These are phyloP conservation scores for Glebionis coronaria DNA, from an alignment of 129 eudicot species.

Conservation along the genomic window DNA sequence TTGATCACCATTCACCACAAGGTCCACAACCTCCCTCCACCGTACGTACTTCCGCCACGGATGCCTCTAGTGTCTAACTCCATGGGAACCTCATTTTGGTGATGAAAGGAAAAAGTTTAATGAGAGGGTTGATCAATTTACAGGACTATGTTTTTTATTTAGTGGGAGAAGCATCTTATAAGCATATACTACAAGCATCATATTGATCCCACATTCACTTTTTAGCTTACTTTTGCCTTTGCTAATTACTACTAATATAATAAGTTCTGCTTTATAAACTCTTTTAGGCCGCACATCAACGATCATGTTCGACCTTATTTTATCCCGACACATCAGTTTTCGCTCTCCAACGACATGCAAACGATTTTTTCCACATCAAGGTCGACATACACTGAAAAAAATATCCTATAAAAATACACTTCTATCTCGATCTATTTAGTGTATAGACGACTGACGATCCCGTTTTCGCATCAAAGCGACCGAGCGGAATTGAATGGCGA, in stretches of 20 bases:
- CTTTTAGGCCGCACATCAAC: no score
- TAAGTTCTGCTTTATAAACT: not conserved
- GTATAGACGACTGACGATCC: no score
- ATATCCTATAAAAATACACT: no score
- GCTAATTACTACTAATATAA: no score
- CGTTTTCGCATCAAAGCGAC: no score
- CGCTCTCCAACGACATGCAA: no score
- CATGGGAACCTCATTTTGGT: slow-evolving; percentile 14
- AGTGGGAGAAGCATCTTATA: slow-evolving; percentile 46
- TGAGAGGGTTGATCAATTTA: slow-evolving; percentile 22
- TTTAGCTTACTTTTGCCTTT: slow-evolving; percentile 4
- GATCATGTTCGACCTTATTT: no score
- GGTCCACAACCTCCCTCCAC: not conserved
- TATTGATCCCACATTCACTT: slow-evolving; percentile 22
- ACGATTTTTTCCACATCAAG: no score
- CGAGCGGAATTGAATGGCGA: no score
- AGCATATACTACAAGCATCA: slow-evolving; percentile 51
- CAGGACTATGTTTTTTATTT: slow-evolving; percentile 15
- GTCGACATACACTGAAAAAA: no score
- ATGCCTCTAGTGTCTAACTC: not conserved
- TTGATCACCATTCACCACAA: slow-evolving; percentile 19
- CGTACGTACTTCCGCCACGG: not conserved
- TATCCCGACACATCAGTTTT: no score
- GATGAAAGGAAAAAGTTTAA: slow-evolving; percentile 7
- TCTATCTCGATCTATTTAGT: no score